Base-by-base conservation (phyloP, 495 filamentous ascomycete species). In the Xanthoparmelia taractica region DNA sequence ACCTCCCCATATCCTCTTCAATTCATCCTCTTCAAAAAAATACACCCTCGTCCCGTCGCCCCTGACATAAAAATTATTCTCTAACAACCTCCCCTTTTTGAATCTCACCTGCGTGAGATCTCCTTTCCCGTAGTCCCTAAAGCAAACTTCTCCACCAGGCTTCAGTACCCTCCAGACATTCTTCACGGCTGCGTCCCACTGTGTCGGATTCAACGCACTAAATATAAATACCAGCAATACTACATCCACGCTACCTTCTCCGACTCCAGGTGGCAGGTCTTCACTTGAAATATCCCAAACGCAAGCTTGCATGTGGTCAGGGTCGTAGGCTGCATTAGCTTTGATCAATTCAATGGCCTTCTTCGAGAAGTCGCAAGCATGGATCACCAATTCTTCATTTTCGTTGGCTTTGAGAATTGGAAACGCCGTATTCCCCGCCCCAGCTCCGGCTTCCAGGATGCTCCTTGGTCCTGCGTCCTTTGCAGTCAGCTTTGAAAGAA, bases 31-130 rank as follows among this genome's bases (percentile, higher is more conserved):
- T 38, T 96, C 91, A 69, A 98, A 97, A 74, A 98, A 98, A 73
- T 97, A 98, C 10, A 98, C 94, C 29, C 94, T 85, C 11, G 94
- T 98, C 6, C 94, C 94, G 71, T 98, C 94, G 7, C 94, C 94
- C 17, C 94, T 79, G 40, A 96, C 86, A 74, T 98, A 98, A 67
- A 97, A 98, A 71, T 96, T 97, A 77, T 97, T 94, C 58, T 87
- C 88, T 72, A 98, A 78, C 69, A 90, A 97, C 57, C 94, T 81
- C 18, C 88, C 89, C 74, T 94, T 96, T 80, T 90, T 96, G 77
- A 98, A 96, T 58, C 94, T 81, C 57, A 98, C 95, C 79, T 98
- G 94, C 18, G 94, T 92, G 61, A 98, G 79, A 76, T 98, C 94
- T 36, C 93, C 93, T 67, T 91, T 81, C 58, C 94, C 94, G 76